These are phyloP conservation scores for Iberis pinnata DNA, from an alignment of 345 rosid genomes.

Conservation along the genomic window DNA sequence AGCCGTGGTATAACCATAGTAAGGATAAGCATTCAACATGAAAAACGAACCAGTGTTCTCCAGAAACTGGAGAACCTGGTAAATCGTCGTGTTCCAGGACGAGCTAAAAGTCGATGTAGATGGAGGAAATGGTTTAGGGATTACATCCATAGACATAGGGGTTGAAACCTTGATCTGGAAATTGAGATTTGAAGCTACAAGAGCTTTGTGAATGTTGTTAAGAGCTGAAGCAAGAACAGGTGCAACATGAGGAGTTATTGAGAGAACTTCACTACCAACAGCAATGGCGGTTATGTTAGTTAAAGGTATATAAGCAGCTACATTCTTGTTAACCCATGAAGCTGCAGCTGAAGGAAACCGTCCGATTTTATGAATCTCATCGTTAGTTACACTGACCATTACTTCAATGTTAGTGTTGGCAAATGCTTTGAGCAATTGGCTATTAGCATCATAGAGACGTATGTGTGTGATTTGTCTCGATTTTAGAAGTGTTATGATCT, in stretches of 20 bases:
- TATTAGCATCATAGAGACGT: conserved; percentile 79
- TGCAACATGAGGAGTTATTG: conserved; percentile 66
- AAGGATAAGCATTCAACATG: conserved; percentile 96
- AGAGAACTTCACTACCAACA: conserved; percentile 91
- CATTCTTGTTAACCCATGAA: conserved; percentile 75
- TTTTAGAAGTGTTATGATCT: conserved; percentile 50
- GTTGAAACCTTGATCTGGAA: conserved; percentile 70
- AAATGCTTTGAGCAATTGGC: conserved; percentile 83
- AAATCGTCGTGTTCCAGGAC: conserved; percentile 61
- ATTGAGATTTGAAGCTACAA: conserved; percentile 80
- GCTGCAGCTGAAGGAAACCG: conserved; percentile 77
- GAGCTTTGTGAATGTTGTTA: conserved; percentile 77
- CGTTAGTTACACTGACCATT: conserved; percentile 70
- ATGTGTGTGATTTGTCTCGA: conserved; percentile 63
- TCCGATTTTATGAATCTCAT: conserved; percentile 75
- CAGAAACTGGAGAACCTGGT: conserved; percentile 85
- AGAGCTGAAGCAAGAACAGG: conserved; percentile 67
- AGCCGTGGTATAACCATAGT: conserved; percentile 75
- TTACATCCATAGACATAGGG: conserved; percentile 75
- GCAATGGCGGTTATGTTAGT: conserved; percentile 92
- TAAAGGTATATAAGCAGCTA: conserved; percentile 66
- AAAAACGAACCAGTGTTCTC: conserved; percentile 74
- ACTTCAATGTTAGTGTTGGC: conserved; percentile 73
- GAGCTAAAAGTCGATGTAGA: conserved; percentile 80
- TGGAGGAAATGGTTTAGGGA: conserved; percentile 88